These are phyloP conservation scores for Fusarium sp. DNA, from an alignment of 2,329 filamentous ascomycete species.

Conservation along the genomic window DNA sequence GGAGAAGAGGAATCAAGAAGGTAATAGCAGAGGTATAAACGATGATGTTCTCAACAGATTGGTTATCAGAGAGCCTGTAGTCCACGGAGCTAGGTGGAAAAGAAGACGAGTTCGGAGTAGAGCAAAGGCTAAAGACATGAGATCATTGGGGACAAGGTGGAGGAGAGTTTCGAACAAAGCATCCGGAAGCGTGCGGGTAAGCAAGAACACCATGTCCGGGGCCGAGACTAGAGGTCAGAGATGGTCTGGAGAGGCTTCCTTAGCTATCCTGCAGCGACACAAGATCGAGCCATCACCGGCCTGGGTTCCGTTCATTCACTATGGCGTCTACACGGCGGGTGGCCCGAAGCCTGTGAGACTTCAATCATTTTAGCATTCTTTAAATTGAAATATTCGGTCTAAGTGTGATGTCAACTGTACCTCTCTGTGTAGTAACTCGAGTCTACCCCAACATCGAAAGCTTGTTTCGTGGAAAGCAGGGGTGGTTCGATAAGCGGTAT, in stretches of 20 bases:
- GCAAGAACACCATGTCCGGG: accelerated
- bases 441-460: conserved; percentile 54
- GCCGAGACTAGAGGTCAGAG: background rate
- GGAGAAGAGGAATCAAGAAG: background rate
- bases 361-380: accelerated
- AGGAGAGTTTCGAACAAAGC: background rate
- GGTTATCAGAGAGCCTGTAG: background rate
- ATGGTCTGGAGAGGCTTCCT: background rate
- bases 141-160: background rate
- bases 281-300: background rate
- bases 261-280: background rate
- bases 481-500: conserved; percentile 46
- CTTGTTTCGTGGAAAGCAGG: conserved; percentile 42
- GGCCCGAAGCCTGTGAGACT: too few species aligned
- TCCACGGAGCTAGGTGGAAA: background rate
- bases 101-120: background rate
- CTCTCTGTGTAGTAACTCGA: conserved; percentile 29
- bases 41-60: too few species aligned
- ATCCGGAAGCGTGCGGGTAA: accelerated
- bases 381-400: accelerated
- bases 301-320: background rate
- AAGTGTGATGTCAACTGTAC: background rate
- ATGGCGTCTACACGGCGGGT: background rate
- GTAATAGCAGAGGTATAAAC: accelerated
- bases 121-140: background rate